phyloP scores from a whole-genome alignment of 352 stramenopile species.

The Globisporangium echinulatum region DNA sequence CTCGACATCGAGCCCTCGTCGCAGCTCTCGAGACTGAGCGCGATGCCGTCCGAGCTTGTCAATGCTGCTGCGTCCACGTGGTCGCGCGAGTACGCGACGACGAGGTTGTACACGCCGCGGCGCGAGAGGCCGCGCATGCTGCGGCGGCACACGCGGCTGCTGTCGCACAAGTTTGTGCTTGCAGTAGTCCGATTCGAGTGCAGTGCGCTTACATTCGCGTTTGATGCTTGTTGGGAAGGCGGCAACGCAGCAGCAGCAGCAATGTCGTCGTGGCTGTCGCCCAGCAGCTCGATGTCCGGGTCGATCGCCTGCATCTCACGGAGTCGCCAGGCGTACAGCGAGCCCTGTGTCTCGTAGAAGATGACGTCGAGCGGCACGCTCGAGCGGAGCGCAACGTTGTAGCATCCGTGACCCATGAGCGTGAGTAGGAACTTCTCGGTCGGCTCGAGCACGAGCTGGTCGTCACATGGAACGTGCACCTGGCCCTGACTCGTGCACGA shows the following conservation, averaged over 20 bases:
- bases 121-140: conserved; percentile 27
- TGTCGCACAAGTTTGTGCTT: conserved; percentile 21
- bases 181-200: not conserved
- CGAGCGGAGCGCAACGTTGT: conserved; percentile 32
- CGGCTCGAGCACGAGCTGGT: conserved; percentile 33
- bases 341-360: conserved; percentile 38
- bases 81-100: conserved; percentile 25
- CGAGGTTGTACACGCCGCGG: conserved; percentile 33
- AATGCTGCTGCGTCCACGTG: conserved; percentile 2
- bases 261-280: not conserved
- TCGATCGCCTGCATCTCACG: conserved; percentile 14
- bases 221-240: not conserved
- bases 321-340: conserved; percentile 11
- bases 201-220: not conserved
- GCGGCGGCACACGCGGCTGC: conserved; percentile 24
- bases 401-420: conserved; percentile 48
- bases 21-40: conserved; percentile 30
- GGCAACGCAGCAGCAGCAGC: not conserved
- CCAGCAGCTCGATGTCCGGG: conserved; percentile 3
- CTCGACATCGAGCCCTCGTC: conserved; percentile 31
- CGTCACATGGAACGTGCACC: conserved; percentile 40
- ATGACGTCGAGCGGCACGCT: conserved; percentile 37
- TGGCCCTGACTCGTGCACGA: conserved; percentile 44
- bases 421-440: conserved; percentile 48
- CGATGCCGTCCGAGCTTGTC: conserved; percentile 11